Conservation (phyloP, 2,329 filamentous ascomycete species). For the Sporothrix schenckii region DNA sequence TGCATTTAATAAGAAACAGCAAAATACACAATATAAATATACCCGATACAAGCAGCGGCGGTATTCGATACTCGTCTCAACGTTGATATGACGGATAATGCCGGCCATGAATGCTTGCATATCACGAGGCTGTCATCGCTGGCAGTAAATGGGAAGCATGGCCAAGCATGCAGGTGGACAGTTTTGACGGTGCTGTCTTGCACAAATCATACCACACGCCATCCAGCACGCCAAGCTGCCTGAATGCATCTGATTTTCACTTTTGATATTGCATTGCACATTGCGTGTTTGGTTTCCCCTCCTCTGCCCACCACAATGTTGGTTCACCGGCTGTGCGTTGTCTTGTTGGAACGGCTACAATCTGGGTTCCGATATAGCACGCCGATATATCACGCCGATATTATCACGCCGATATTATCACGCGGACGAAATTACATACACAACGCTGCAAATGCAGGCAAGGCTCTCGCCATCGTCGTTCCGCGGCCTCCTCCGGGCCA, state of each 20-base stretch:
- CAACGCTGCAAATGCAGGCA: neutral
- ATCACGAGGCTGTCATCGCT: neutral
- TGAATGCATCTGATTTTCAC: neutral
- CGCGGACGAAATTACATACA: neutral
- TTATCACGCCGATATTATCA: too few relatives aligned
- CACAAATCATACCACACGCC: neutral
- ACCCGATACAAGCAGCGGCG: neutral
- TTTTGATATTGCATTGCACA: neutral
- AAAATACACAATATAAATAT: neutral
- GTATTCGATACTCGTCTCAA: neutral
- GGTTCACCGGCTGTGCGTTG: constrained; percentile 18
- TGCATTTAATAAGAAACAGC: neutral
- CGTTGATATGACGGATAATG: neutral
- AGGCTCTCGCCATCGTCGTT: constrained; percentile 20
- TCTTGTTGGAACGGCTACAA: neutral
- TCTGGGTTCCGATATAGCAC: neutral
- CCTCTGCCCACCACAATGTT: constrained; percentile 15
- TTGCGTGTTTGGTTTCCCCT: neutral
- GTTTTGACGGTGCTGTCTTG: neutral
- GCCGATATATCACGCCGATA: neutral
- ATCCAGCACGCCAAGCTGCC: neutral
- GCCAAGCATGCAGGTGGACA: too few relatives aligned
- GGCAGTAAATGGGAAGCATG: too few relatives aligned
- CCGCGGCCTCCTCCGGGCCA: neutral
- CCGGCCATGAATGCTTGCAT: neutral